phyloP scores from a whole-genome alignment of 2,329 filamentous ascomycete species.

The Verticillium dahliae region DNA sequence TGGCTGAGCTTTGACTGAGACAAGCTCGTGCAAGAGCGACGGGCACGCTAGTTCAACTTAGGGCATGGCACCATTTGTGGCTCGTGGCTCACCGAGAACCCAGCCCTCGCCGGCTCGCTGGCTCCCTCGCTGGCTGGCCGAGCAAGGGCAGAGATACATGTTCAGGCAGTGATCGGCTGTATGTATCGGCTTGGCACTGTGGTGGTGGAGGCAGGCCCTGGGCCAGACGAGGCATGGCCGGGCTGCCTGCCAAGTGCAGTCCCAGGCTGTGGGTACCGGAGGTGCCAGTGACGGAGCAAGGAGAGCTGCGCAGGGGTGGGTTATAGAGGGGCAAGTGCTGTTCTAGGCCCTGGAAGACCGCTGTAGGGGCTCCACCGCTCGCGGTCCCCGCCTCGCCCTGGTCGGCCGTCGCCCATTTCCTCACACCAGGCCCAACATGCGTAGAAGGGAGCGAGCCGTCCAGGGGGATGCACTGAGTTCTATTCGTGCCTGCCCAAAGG shows the following conservation, averaged over 20 bases:
- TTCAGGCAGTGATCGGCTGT: background rate
- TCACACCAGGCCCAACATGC: background rate
- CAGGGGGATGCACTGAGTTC: too few relatives aligned
- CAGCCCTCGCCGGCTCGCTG: background rate
- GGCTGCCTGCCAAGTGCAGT: background rate
- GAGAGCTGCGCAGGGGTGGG: background rate
- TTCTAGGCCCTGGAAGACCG: constrained; percentile 1
- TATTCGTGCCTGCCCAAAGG: too few relatives aligned
- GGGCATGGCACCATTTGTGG: too few relatives aligned
- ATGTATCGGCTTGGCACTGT: background rate
- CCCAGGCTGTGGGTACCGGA: background rate
- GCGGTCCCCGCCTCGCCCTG: background rate
- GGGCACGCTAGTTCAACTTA: too few relatives aligned
- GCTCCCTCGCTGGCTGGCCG: background rate
- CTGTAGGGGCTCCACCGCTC: constrained; percentile 1
- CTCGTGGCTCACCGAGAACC: background rate
- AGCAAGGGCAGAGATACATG: background rate
- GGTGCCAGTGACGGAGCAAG: background rate
- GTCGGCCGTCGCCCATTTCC: background rate
- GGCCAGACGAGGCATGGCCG: background rate
- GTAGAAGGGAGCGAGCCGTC: too few relatives aligned
- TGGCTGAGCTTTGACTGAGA: too few relatives aligned
- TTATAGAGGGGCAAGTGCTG: background rate
- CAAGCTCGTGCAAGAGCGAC: too few relatives aligned
- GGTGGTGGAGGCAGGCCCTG: background rate